Evolutionary conservation across 805 yeast species (phyloP).

Genomic region (Blastobotrys mokoenaii): DNA sequence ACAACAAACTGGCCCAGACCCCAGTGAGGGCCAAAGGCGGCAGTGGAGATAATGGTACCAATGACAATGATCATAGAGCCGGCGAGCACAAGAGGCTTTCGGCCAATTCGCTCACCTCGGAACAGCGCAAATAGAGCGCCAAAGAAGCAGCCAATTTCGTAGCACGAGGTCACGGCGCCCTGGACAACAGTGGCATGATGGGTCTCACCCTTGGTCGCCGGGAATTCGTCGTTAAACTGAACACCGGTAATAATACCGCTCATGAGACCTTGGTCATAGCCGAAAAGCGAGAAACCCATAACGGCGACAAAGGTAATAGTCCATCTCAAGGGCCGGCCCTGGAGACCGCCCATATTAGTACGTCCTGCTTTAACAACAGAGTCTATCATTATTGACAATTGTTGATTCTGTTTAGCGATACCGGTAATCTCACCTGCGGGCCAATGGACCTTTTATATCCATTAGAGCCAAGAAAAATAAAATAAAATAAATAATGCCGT

Average conservation of each 20-base stretch:
- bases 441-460: too few species aligned
- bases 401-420: too few species aligned
- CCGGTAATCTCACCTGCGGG: too few species aligned
- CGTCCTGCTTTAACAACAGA: too few species aligned
- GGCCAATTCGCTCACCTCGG: conserved; percentile 55
- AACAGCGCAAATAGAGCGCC: conserved; percentile 62
- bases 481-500: too few species aligned
- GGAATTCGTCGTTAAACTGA: conserved; percentile 58
- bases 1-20: conserved; percentile 61
- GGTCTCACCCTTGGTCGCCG: conserved; percentile 34
- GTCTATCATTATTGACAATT: too few species aligned
- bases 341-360: conserved; percentile 47
- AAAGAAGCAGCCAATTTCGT: conserved; percentile 67
- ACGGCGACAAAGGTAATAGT: conserved; percentile 52
- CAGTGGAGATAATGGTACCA: conserved; percentile 58
- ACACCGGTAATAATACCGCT: conserved; percentile 36
- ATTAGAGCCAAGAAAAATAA: too few species aligned
- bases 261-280: conserved; percentile 78
- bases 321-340: conserved; percentile 44
- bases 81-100: conserved; percentile 50
- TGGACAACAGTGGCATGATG: conserved; percentile 50
- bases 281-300: conserved; percentile 59
- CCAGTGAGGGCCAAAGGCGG: conserved; percentile 20
- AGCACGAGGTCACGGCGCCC: conserved; percentile 51
- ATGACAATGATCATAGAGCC: conserved; percentile 50